Base-by-base conservation (phyloP, 306 rosid species). In the Senna tora region DNA sequence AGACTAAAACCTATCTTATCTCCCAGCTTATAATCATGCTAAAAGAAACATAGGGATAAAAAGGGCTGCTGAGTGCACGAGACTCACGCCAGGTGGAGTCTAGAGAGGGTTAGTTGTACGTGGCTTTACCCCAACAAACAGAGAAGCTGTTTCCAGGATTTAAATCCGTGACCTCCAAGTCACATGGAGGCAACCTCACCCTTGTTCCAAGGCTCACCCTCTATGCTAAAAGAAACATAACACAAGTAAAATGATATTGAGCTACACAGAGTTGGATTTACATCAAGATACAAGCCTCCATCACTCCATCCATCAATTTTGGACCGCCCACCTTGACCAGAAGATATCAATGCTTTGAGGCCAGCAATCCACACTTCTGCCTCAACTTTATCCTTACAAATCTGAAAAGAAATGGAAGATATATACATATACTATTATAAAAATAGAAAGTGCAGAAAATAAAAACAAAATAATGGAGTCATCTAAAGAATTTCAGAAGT, bases 281-380 rank as follows among this genome's bases (percentile, higher is more conserved):
- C 99, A 80, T 94, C 96, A 80, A 86, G 83, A 82, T 85, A 85
- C 79, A 94, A 85, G 76, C 92, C 96, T 43, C 90, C 99, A 56
- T 94, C 99, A 86, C 82, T 87, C 99, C 96, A 88, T 77, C 99
- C 99, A 75, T 94, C 99, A 71, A 94, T 94, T 79, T 91, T 94
- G 75, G 96, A 94, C 75, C 99, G 96, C 46, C 96, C 99, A 81
- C 96, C 97, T 85, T 83, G 96, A 71, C 95, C 95, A 76, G 96
- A 89, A 63, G 87, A 79, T 73, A 89, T 85, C 77, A 94, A 74
- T 66, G 91, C 84, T 80, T 86, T 91, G 68, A 91, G 90, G 74
- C 99, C 97, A 36, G 87, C 83, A 90, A 91, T 95, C 99, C 99
- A 91, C 85, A 84, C 89, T 82, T 91, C 96, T 21, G 93, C 96